Percentiles rank a stretch among this genome's conserved stretches.
These are phyloP conservation scores for Salinomyces thailandicus DNA, from an alignment of 2,329 filamentous ascomycete genomes.

Conservation along the genomic window DNA sequence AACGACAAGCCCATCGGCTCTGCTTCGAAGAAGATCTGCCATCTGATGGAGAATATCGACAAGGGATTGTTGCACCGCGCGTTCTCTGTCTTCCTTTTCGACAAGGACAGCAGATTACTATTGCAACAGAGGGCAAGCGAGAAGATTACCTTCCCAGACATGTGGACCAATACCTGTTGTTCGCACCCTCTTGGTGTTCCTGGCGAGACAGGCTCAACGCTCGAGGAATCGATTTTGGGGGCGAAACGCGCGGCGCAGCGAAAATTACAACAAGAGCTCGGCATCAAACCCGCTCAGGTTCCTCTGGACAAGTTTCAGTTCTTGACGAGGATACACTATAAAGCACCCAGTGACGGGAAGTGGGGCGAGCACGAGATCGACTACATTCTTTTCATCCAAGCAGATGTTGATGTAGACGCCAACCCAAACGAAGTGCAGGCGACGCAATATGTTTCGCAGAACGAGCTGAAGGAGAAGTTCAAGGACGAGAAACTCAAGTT, in stretches of 20 bases:
- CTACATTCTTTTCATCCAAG: constrained; percentile 97
- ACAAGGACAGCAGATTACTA: constrained; percentile 81
- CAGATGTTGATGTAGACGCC: constrained; percentile 69
- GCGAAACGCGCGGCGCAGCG: constrained; percentile 87
- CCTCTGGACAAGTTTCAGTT: constrained; percentile 87
- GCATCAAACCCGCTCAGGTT: constrained; percentile 80
- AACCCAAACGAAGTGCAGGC: constrained; percentile 87
- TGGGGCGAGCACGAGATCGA: constrained; percentile 99
- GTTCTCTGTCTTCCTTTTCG: constrained; percentile 97
- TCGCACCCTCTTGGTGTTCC: constrained; percentile 90
- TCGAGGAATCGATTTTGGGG: constrained; percentile 69
- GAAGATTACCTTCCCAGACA: constrained; percentile 99
- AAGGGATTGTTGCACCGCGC: constrained; percentile 91
- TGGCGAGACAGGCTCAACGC: constrained; percentile 74
- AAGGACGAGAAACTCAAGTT: constrained; percentile 70
- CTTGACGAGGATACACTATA: constrained; percentile 95
- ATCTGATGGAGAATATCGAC: constrained; percentile 98
- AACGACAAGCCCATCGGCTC: constrained; percentile 89
- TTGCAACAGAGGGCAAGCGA: constrained; percentile 90
- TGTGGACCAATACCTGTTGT: constrained; percentile 99
- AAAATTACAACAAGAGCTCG: constrained; percentile 89
- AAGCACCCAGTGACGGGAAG: constrained; percentile 89
- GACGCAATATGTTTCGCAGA: constrained; percentile 70
- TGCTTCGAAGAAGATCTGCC: constrained; percentile 96
- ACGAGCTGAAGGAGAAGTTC: constrained; percentile 78